Base-by-base conservation (phyloP, 208 protist species). In the Balamuthia mandrillaris region DNA sequence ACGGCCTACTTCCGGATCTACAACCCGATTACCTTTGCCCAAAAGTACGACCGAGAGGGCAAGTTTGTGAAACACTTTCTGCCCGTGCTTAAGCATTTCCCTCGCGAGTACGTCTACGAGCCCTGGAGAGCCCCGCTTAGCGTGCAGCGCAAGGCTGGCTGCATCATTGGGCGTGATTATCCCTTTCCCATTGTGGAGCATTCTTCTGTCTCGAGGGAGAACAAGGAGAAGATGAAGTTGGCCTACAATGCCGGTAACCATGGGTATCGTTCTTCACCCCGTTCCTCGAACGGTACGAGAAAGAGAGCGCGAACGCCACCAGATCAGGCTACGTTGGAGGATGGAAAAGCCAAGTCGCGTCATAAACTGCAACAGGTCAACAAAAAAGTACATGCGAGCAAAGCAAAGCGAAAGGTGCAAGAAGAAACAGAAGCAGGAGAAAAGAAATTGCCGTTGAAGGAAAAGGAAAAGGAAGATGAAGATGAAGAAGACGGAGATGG, bases 21-120 rank as follows among this genome's bases (percentile, higher is more conserved):
- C 29, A 72, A 18, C 21, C 78, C 78, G 18, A 58, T 84, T 18
- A 60, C 78, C 18, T 84, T 84, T 83, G 29, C 70, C 21, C 18
- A 83, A 83, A 84, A 84, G 44, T 86, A 35, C n/a, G 78, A 84
- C 77, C 18, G 18, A n/a, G 65, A 82, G 18, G 78, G 78, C 29
- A 21, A 18, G 18, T 85, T 84, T 31, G 82, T 84, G 18, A 18
- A 58, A 18, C 21, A 84, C 21, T 84, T 68, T 66, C 18, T 84
- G 18, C 78, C 78, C 18, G 78, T 66, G 49, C 78, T 84, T 18
- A 45, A 81, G 41, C 16, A 81, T 52, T 24, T 85, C 18, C 78
- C 78, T 18, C 18, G 21, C 18, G 82, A 84, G 78, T 81, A 84
- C 27, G n/a, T 84, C 18, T 85, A 84, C 49, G 78, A 84, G 44